Evolutionary conservation across 306 rosid species (phyloP), one percentile per base, ranked within the genome.

Genomic region (Elaeagnus macrophylla): DNA sequence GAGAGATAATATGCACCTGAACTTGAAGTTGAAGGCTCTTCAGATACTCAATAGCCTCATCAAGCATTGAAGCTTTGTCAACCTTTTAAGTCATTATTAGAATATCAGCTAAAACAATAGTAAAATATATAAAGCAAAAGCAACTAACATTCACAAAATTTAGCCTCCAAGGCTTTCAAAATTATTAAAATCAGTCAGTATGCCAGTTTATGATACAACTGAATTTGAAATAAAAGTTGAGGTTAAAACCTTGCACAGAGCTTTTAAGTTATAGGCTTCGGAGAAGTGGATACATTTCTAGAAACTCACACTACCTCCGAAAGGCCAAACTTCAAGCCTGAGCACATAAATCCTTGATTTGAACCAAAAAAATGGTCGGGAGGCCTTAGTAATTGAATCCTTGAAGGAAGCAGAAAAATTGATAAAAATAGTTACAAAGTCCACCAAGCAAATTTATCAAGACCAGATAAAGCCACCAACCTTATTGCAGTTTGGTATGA

Each of bases 41-140:
- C 20, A 89, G 76, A 69, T 89, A 89, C 75, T 85, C 97, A 36
- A 89, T 89, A 19, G 93, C 97, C 69, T 85, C 97, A 54, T 89
- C 97, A 7, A 89, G 83, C 97, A 89, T 85, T 48, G 97, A 89
- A 66, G 97, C 89, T 76, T 89, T 89, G 79, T 89, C 95, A 60
- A 75, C 83, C 94, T 88, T 39, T 57, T 10, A 9, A 43, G 2
- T 49, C 62, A 56, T 53, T 43, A 53, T 55, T 62, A 8, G 42
- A 49, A 64, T 54, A 69, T 71, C 72, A 64, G 76, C 53, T 45
- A 66, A 63, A 50, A 18, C 57, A 17, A 48, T 53, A 40, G 25
- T 46, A 62, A 68, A 45, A 25, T 17, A 48, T 8, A 18, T 37
- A 32, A 48, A 39, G 45, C 25, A 39, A 50, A 7, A 39, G 51